Evolutionary conservation across 2,329 filamentous ascomycete species (phyloP), one percentile per base, ranked within the genome.

Genomic region (Epichloe gansuensis): DNA sequence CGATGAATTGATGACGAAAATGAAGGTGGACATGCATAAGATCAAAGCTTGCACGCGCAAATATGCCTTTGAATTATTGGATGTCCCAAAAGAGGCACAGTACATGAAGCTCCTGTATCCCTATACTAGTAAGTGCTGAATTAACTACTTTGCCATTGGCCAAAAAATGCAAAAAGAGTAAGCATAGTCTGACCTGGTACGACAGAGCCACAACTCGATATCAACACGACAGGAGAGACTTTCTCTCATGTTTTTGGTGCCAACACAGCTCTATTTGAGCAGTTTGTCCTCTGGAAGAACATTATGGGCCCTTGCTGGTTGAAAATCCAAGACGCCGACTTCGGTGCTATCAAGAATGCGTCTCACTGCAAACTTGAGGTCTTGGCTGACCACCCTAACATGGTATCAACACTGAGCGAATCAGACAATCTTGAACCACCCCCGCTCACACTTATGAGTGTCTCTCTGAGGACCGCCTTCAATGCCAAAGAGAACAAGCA

Each of bases 231-330:
- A 41, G 93, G 93, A 31, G 83, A 95, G 65, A 97, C 93, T 0
- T 98, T 91, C 64, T 96, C 91, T 1, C 87, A 88, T 58, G 84
- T 95, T 25, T 98, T 98, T 59, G 93, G 94, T 31, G 85, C 86
- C 52, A 95, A 93, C 66, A 98, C 93, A 0, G 82, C 88, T 1
- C 75, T 98, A 0, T 98, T 98, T 60, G 93, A 98, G 68, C 93
- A 98, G 61, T 98, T 98, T 64, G 93, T 98, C 21, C 76, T 98
- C 5, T 96, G 90, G 87, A 97, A 96, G 71, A 95, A 95, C 64
- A 87, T 98, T 60, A 98, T 96, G 91, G 93, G 93, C 1, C 93
- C 93, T 34, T 97, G 93, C 66, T 98, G 93, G 93, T 78, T 98
- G 45, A 90, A 85, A 64, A 93, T 98, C 51, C 79, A 89, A 58